These are phyloP conservation scores for Eucalyptus regnans DNA, from an alignment of 345 rosid species.

Conservation along the genomic window DNA sequence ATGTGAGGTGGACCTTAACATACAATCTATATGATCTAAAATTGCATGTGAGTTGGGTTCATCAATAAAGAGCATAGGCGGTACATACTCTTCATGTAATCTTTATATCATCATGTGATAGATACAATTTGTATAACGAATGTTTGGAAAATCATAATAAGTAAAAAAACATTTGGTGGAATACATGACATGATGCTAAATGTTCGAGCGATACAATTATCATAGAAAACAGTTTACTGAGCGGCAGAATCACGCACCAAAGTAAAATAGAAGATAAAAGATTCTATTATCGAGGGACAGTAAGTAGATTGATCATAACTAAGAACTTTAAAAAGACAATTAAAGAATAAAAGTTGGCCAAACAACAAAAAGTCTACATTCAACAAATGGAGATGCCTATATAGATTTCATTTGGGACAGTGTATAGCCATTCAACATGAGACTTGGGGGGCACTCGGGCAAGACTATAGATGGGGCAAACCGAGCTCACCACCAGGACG, in stretches of 20 bases:
- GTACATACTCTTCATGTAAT: background rate
- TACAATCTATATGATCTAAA: background rate
- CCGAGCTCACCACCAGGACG: too few relatives aligned
- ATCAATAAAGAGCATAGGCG: accelerated
- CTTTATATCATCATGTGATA: background rate
- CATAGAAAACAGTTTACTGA: background rate
- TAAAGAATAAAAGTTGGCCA: background rate
- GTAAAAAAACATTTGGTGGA: background rate
- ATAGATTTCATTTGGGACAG: background rate
- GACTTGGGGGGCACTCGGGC: too few relatives aligned
- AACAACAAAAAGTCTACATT: too few relatives aligned
- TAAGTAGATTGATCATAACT: background rate
- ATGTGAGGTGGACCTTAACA: background rate
- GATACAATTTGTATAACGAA: background rate
- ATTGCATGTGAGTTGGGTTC: background rate
- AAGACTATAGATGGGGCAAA: too few relatives aligned
- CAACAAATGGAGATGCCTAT: background rate
- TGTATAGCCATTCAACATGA: too few relatives aligned
- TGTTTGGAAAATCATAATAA: background rate
- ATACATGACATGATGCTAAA: background rate
- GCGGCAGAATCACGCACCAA: background rate
- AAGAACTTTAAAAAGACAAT: too few relatives aligned
- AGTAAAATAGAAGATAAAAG: too few relatives aligned
- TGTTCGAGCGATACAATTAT: background rate
- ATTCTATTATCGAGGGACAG: too few relatives aligned